Evolutionary conservation across 495 filamentous ascomycete genomes (phyloP).

Genomic region (Usnea hakonensis): DNA sequence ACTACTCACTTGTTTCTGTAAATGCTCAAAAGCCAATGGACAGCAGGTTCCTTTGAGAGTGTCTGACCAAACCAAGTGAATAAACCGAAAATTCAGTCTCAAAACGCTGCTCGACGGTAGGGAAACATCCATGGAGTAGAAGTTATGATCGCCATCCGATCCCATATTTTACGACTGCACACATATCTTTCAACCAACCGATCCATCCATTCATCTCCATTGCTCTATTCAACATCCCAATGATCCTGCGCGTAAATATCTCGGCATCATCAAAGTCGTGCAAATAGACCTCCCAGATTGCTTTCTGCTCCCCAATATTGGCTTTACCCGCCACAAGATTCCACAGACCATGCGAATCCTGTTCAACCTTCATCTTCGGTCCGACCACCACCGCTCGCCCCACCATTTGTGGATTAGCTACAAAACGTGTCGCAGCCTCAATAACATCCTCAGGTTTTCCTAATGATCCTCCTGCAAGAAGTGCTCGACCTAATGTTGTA

Average conservation of each 20-base stretch:
- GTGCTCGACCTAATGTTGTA: constrained; percentile 28
- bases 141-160: neutral
- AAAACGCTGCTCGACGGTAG: neutral
- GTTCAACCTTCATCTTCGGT: constrained; percentile 41
- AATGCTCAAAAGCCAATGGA: neutral
- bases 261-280: constrained; percentile 52
- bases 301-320: constrained; percentile 29
- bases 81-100: neutral
- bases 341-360: constrained; percentile 31
- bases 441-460: constrained; percentile 49
- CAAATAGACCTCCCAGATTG: constrained; percentile 50
- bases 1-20: neutral
- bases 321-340: constrained; percentile 27
- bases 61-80: neutral
- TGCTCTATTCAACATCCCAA: constrained; percentile 41
- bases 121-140: neutral
- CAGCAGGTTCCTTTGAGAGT: neutral
- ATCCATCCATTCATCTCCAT: constrained; percentile 41
- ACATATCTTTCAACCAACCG: constrained; percentile 42
- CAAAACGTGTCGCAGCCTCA: constrained; percentile 40
- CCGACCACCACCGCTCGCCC: constrained; percentile 48
- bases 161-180: constrained; percentile 16
- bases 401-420: constrained; percentile 41
- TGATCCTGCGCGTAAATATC: constrained; percentile 38
- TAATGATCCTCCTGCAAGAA: constrained; percentile 48